phyloP scores from a whole-genome alignment of 306 rosid species.

The Vicia villosa region DNA sequence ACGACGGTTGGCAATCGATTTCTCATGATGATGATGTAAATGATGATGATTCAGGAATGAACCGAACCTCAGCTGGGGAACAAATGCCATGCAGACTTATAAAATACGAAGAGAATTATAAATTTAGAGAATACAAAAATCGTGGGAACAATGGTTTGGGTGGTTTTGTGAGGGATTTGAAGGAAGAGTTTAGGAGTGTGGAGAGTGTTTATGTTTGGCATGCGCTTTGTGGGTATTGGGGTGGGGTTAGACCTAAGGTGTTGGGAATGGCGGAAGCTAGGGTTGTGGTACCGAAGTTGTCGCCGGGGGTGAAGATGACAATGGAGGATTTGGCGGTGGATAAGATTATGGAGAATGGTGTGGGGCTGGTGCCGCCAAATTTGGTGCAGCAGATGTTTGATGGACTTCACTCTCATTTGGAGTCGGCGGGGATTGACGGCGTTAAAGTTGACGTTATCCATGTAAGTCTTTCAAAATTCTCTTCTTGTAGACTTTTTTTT shows the following conservation, averaged over 20 bases:
- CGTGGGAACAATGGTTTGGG: conserved; percentile 43
- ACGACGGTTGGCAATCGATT: conserved; percentile 81
- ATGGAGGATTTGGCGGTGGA: conserved; percentile 83
- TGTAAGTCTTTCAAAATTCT: conserved; percentile 44
- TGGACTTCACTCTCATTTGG: conserved; percentile 61
- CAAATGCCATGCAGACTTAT: conserved; percentile 72
- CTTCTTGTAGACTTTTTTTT: background rate
- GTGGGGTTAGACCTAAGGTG: conserved; percentile 60
- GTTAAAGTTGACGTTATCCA: conserved; percentile 77
- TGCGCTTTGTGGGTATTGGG: conserved; percentile 84
- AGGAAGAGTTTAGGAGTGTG: conserved; percentile 57
- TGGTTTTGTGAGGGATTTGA: conserved; percentile 63
- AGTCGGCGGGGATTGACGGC: conserved; percentile 69
- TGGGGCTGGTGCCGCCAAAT: conserved; percentile 70
- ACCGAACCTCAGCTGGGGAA: conserved; percentile 58
- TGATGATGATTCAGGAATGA: conserved; percentile 6
- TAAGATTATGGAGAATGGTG: conserved; percentile 56
- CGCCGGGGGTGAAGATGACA: conserved; percentile 48
- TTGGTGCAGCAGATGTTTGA: conserved; percentile 51
- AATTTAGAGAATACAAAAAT: conserved; percentile 51
- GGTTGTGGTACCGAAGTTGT: conserved; percentile 52
- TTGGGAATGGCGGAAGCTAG: conserved; percentile 49
- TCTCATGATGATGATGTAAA: conserved; percentile 56
- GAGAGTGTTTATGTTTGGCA: conserved; percentile 82
- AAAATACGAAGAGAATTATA: conserved; percentile 59